Percentiles rank a stretch among this genome's conserved stretches.
Conservation (phyloP, 2,329 filamentous ascomycete genomes). For the Alternaria viburni region DNA sequence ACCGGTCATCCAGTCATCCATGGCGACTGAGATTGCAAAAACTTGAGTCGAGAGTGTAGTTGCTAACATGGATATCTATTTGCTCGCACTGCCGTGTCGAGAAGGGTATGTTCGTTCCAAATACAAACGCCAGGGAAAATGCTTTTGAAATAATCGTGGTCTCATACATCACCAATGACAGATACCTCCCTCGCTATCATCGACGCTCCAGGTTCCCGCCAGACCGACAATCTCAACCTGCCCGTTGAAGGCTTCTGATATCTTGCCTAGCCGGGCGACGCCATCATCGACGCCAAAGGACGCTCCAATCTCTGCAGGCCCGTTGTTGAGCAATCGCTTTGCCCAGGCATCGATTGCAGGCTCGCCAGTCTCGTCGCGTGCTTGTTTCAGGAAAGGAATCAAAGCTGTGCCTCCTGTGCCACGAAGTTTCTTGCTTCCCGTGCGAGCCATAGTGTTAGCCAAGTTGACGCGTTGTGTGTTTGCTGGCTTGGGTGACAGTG, state of each 20-base stretch:
- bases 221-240: conserved; percentile 70
- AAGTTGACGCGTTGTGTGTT: conserved; percentile 62
- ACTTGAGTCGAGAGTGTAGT: not conserved
- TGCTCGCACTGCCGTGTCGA: not conserved
- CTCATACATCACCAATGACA: conserved; percentile 18
- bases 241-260: conserved; percentile 61
- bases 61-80: not conserved
- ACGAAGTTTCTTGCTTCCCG: conserved; percentile 66
- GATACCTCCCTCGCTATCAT: conserved; percentile 72
- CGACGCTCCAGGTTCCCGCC: conserved; percentile 86
- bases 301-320: conserved; percentile 45
- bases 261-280: conserved; percentile 55
- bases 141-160: not conserved
- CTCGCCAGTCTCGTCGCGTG: conserved; percentile 92
- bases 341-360: conserved; percentile 78
- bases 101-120: conserved; percentile 3
- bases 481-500: conserved; percentile 61
- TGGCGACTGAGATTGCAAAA: not conserved
- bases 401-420: conserved; percentile 93
- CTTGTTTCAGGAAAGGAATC: conserved; percentile 96
- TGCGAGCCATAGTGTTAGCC: conserved; percentile 53
- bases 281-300: conserved; percentile 38
- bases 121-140: conserved; percentile 3
- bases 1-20: not conserved
- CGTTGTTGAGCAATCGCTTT: conserved; percentile 62